Percentiles rank a stretch among this genome's conserved stretches.
Conservation (phyloP, 2,329 filamentous ascomycete genomes). For the Penicillium sp. region DNA sequence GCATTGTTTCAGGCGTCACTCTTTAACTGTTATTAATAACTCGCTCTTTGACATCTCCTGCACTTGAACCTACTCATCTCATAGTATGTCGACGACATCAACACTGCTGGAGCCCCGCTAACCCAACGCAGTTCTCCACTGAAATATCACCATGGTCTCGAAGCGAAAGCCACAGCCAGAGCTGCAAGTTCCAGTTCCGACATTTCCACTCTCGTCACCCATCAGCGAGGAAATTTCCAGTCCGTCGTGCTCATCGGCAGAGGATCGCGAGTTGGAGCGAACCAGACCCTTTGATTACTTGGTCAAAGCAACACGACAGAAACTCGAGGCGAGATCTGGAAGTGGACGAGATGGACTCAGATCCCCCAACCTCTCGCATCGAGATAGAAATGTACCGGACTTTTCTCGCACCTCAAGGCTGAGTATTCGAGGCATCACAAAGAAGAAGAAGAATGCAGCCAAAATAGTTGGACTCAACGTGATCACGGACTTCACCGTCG, state of each 20-base stretch:
- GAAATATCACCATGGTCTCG: constrained; percentile 17
- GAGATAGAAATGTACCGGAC: constrained; percentile 3
- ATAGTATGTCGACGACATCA: constrained; percentile 5
- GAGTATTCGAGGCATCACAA: constrained; percentile 16
- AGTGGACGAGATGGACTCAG: constrained; percentile 6
- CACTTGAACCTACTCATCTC: neutral
- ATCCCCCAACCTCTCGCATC: constrained; percentile 2
- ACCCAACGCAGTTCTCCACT: neutral
- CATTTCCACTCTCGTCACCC: constrained; percentile 42
- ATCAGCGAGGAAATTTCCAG: constrained; percentile 41
- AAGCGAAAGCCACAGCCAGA: constrained; percentile 23
- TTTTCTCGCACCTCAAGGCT: constrained; percentile 5
- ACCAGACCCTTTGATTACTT: constrained; percentile 31
- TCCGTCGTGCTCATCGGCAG: constrained; percentile 33
- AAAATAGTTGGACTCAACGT: constrained; percentile 40
- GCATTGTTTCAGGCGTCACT: constrained; percentile 18
- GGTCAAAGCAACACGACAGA: constrained; percentile 22
- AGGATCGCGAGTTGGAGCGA: constrained; percentile 26
- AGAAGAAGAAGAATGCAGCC: constrained; percentile 23
- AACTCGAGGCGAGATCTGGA: constrained; percentile 7
- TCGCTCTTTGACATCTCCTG: neutral
- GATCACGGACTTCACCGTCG: constrained; percentile 38
- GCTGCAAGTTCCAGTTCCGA: constrained; percentile 32
- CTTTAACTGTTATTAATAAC: constrained; percentile 13
- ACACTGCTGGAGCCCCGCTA: neutral